Conservation (phyloP, 345 rosid species). For the Luvunga scandens region DNA sequence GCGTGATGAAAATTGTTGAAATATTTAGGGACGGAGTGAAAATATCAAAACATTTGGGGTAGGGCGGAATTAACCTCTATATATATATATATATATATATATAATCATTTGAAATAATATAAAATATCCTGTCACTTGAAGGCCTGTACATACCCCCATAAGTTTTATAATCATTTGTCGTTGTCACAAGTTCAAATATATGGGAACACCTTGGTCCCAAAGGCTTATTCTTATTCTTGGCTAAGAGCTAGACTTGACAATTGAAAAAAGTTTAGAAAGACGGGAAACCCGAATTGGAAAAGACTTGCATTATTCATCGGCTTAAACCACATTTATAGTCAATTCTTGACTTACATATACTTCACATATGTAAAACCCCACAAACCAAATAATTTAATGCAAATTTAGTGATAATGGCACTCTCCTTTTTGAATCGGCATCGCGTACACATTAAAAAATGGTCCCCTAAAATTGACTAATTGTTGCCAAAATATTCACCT, state of each 20-base stretch:
- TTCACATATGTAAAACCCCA: neutral
- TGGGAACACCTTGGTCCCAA: neutral
- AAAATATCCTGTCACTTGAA: neutral
- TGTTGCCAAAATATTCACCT: neutral
- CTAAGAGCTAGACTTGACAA: neutral
- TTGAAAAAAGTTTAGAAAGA: neutral
- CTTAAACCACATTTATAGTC: neutral
- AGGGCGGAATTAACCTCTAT: no score
- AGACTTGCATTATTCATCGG: neutral
- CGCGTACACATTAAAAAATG: constrained; percentile 5
- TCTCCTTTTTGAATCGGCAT: neutral
- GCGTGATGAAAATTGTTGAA: no score
- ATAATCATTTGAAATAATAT: neutral
- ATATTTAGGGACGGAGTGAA: no score
- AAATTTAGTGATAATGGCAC: neutral
- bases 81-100: no score
- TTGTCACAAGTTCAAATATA: neutral
- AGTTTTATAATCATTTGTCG: neutral
- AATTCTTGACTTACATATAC: neutral
- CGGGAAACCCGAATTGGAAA: neutral
- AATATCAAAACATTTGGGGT: no score
- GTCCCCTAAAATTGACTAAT: neutral
- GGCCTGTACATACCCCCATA: neutral
- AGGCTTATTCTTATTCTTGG: neutral
- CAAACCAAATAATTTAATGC: neutral